Conservation (phyloP, 345 rosid species). For the Salix dunnii region DNA sequence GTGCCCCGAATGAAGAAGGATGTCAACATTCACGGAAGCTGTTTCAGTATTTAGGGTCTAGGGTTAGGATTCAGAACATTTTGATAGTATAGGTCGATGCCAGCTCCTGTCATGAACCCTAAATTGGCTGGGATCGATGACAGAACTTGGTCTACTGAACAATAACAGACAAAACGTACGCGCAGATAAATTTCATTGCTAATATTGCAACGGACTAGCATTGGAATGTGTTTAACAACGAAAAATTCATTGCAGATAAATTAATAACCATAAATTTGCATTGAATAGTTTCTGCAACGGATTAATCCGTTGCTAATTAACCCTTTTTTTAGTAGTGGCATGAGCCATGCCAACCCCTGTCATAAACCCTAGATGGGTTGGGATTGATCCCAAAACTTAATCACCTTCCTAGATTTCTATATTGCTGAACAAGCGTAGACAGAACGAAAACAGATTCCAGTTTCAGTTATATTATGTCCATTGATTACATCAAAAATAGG, state of each 20-base stretch:
- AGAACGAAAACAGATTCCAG: not conserved
- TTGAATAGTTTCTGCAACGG: too few species aligned
- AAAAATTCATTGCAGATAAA: too few species aligned
- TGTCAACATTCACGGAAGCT: not conserved
- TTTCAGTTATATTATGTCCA: not conserved
- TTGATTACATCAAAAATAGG: not conserved
- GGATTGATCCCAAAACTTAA: not conserved
- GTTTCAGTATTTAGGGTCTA: too few species aligned
- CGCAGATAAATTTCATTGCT: too few species aligned
- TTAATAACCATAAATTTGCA: too few species aligned
- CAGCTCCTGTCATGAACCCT: not conserved
- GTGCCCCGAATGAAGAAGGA: not conserved
- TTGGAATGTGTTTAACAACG: too few species aligned
- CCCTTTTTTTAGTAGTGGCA: too few species aligned
- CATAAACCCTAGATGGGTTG: not conserved
- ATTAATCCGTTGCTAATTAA: too few species aligned
- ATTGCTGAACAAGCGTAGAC: not conserved
- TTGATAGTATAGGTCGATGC: not conserved
- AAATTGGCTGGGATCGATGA: not conserved
- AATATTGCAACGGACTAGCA: too few species aligned
- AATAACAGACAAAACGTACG: too few species aligned
- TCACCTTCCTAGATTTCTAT: not conserved
- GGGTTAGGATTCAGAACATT: not conserved
- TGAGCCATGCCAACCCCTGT: not conserved
- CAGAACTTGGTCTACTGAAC: not conserved